Conservation (phyloP, 352 stramenopile species). For the Phytopythium ostracodes region DNA sequence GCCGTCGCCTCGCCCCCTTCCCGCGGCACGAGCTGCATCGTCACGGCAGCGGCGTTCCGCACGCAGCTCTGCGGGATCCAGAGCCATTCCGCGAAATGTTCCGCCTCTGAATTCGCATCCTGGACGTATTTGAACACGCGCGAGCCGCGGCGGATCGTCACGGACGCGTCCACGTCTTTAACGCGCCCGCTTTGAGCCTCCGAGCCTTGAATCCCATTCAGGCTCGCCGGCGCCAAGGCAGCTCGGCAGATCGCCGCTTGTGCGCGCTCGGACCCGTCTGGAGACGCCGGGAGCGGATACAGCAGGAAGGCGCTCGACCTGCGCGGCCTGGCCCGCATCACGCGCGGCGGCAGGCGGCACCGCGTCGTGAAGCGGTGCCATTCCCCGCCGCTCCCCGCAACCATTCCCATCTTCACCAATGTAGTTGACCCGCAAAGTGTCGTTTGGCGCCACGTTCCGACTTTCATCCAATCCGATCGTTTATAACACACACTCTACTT, state of each 20-base stretch:
- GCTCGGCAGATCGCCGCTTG: constrained; percentile 36
- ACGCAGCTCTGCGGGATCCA: constrained; percentile 50
- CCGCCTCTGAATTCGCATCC: not conserved
- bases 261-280: not conserved
- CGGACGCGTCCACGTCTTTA: constrained; percentile 17
- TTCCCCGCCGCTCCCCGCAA: constrained; percentile 9
- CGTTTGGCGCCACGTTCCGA: not conserved
- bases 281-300: not conserved
- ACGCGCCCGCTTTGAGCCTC: not conserved
- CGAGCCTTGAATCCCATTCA: too few relatives aligned
- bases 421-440: constrained; percentile 7
- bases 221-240: constrained; percentile 19
- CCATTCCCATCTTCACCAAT: constrained; percentile 1
- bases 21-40: constrained; percentile 29
- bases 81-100: not conserved
- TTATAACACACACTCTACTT: too few relatives aligned
- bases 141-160: constrained; percentile 23
- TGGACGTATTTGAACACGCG: constrained; percentile 13
- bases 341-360: constrained; percentile 34
- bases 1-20: not conserved
- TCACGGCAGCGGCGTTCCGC: constrained; percentile 40
- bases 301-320: constrained; percentile 32
- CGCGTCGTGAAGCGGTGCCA: constrained; percentile 57
- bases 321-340: constrained; percentile 25
- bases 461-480: constrained; percentile 14